Percentiles rank a stretch among this genome's conserved stretches.
Conservation (phyloP, 2,329 filamentous ascomycete genomes). For the Colletotrichum sp. region DNA sequence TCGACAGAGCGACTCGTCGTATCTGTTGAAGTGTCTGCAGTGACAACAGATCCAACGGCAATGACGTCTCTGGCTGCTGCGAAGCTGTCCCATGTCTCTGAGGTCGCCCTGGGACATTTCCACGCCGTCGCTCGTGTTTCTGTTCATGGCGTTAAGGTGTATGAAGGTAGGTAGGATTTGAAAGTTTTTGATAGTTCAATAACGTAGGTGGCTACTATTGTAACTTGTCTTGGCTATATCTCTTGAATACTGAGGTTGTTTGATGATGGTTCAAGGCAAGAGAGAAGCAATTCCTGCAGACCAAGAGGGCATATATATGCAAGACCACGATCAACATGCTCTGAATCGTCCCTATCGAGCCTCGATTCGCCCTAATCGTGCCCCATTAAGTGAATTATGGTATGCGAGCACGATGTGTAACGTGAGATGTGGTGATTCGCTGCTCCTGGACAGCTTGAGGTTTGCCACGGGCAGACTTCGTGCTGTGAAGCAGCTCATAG, state of each 20-base stretch:
- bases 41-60: not conserved
- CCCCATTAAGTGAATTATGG: not conserved
- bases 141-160: not conserved
- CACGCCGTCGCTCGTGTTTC: not conserved
- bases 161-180: not conserved
- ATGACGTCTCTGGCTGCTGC: not conserved
- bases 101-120: not conserved
- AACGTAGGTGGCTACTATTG: not conserved
- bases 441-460: not conserved
- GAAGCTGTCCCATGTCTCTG: accelerated
- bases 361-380: not conserved
- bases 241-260: accelerated
- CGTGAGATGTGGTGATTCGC: not conserved
- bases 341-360: not conserved
- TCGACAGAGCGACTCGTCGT: not conserved
- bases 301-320: not conserved
- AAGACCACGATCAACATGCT: accelerated
- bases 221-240: not conserved
- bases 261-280: not conserved
- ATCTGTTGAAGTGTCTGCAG: not conserved
- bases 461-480: not conserved
- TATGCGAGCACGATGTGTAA: not conserved
- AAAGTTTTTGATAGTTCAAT: not conserved
- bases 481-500: not conserved
- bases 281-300: not conserved